Evolutionary conservation across 108 stramenopile genomes (phyloP), one percentile per base, ranked within the genome.

Genomic region (Cyclostephanos tholiformis): DNA sequence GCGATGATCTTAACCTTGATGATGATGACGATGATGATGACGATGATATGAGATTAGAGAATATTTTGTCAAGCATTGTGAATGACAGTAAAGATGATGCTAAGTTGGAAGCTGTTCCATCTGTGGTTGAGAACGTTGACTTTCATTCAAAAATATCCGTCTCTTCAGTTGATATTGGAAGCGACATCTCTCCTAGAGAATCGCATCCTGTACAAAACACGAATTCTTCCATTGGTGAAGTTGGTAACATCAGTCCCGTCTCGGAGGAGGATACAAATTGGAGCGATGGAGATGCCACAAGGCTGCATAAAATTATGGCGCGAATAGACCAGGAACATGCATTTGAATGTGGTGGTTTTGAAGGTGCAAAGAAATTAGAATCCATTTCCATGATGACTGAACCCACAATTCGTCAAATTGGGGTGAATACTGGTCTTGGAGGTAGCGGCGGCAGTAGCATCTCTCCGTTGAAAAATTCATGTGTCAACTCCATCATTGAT

Each of bases 231-330:
- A 49, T 39, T 20, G 14, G 30, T 43, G 49, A 44, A 20, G 4
- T 14, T 20, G 44, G 26, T 9, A 55, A 46, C 12, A 14, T 30
- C 6, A 63, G 39, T 27, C 51, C 63, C 30, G 23, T 67, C 0
- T 32, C 59, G 1, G 39, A 63, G 41, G 52, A 63, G 14, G 75
- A 76, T n/a, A 69, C 67, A 22, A 51, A 49, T 27, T 63, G 30
- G 20, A 68, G 75, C 57, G 67, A 69, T 30, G 67, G 67, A 55
- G 67, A 63, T 65, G 75, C 50, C 41, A 69, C 67, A 1, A 61
- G 23, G 38, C 36, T 63, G 23, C 67, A 76, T 17, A 69, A 63
- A 63, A 43, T 63, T 32, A 17, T 76, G 9, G 59, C 38, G 25
- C 22, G 55, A 61, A 27, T n/a, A 25, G 48, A 59, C 10, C 66